Base-by-base conservation (phyloP, 352 stramenopile genomes). In the Pythium pectinolyticum region DNA sequence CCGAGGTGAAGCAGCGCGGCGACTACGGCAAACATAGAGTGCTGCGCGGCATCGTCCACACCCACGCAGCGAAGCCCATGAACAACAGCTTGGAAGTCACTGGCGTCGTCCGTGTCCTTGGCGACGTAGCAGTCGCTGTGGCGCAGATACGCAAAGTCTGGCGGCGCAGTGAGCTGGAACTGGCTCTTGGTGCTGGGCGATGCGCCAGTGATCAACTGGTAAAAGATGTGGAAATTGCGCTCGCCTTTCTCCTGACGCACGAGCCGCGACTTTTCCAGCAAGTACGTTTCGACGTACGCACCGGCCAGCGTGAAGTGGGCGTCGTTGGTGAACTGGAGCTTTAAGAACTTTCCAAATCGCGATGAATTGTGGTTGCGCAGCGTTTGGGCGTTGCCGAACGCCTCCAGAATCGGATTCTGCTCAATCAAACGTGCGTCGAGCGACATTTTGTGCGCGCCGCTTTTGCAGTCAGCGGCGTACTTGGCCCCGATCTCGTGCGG, bases 331-430 rank as follows among this genome's bases (percentile, higher is more conserved):
- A 98, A 98, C 72, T 97, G 89, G 31, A 98, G 85, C 70, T 97
- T 96, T 79, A 98, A 97, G 57, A 97, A 97, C 78, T 98, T 98
- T 63, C 94, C 94, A 60, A 98, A 98, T 58, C 94, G 90, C n/a
- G 46, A 52, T 60, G 90, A 98, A 81, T 98, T 98, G 86, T 94
- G 75, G 77, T 98, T 98, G 19, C 92, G 81, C 39, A 98, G 61
- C 45, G 95, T 98, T 74, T 96, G 95, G 57, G 92, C 94, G 70
- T 98, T 98, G 61, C 95, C 95, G 72, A 98, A 98, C 9, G 92
- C 91, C 73, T 98, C 95, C 17, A 98, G 67, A 51, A 98, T 97
- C 54, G 94, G 94, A 66, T 98, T 98, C 63, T 93, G 84, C 69
- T 94, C 84, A 41, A 95, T 95, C 40, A 95, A 63, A 37, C 86